Conservation (phyloP, 2,329 filamentous ascomycete species). For the Rhinocladiella similis region DNA sequence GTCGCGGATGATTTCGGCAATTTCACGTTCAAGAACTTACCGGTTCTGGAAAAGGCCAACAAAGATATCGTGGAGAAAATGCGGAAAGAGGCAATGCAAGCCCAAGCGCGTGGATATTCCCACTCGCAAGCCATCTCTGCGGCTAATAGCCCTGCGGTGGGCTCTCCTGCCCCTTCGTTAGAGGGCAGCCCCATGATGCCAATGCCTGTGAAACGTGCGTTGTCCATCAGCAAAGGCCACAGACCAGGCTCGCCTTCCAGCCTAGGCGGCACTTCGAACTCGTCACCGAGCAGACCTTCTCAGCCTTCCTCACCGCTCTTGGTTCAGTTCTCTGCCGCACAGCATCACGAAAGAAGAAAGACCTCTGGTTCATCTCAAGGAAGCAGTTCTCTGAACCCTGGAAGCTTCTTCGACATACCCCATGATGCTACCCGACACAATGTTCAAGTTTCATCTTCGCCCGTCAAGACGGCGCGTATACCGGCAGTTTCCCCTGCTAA, state of each 20-base stretch:
- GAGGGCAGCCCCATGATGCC: conserved; percentile 84
- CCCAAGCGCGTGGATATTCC: conserved; percentile 54
- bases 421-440: conserved; percentile 54
- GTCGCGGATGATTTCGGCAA: conserved; percentile 90
- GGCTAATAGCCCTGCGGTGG: conserved; percentile 34
- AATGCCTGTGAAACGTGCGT: conserved; percentile 74
- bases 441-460: conserved; percentile 56
- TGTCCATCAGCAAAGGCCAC: conserved; percentile 80
- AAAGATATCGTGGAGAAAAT: conserved; percentile 98
- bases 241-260: conserved; percentile 85
- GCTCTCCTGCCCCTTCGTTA: conserved; percentile 66
- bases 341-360: conserved; percentile 81
- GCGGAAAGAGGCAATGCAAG: conserved; percentile 82
- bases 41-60: conserved; percentile 95
- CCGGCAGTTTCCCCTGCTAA: conserved; percentile 60
- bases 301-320: conserved; percentile 85
- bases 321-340: conserved; percentile 90
- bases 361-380: conserved; percentile 80
- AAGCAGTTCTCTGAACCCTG: conserved; percentile 67
- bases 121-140: conserved; percentile 42
- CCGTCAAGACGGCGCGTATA: conserved; percentile 46
- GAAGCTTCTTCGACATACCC: conserved; percentile 70
- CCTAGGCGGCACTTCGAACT: conserved; percentile 69
- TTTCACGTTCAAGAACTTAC: conserved; percentile 96
- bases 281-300: conserved; percentile 84